phyloP scores from a whole-genome alignment of 371 early-diverging fungal genomes.

The Mucor circinelloides region DNA sequence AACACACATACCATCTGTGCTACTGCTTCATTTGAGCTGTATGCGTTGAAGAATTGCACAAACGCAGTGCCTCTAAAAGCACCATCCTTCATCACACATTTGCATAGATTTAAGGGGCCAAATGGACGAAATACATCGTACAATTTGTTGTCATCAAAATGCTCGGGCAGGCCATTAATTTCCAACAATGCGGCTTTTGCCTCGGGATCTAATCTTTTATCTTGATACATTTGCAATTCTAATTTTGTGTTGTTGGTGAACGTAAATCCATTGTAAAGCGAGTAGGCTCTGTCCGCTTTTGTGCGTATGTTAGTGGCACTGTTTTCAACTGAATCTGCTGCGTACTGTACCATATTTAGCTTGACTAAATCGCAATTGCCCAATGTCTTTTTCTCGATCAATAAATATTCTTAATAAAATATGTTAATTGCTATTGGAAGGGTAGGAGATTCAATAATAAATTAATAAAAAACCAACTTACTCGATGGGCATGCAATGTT shows the following conservation, averaged over 20 bases:
- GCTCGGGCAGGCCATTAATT: constrained; percentile 33
- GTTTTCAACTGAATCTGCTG: not conserved
- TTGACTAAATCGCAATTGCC: constrained; percentile 31
- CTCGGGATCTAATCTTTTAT: constrained; percentile 28
- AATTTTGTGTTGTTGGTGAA: constrained; percentile 38
- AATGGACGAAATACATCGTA: constrained; percentile 43
- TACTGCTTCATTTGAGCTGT: constrained; percentile 33
- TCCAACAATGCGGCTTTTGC: constrained; percentile 31
- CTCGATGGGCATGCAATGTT: constrained; percentile 49
- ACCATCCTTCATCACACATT: constrained; percentile 28
- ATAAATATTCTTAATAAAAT: constrained; percentile 19
- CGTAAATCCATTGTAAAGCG: constrained; percentile 38
- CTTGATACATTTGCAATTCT: constrained; percentile 38
- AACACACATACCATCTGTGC: constrained; percentile 28
- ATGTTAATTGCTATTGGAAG: constrained; percentile 3
- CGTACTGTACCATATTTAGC: constrained; percentile 26
- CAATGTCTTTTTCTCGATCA: constrained; percentile 27
- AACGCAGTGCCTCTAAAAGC: constrained; percentile 32
- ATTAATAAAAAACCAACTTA: constrained; percentile 23
- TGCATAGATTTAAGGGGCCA: constrained; percentile 45
- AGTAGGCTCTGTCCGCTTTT: constrained; percentile 43
- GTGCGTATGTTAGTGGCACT: not conserved
- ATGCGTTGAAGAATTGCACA: constrained; percentile 41
- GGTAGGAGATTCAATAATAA: constrained; percentile 7
- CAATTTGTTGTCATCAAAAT: constrained; percentile 33